phyloP scores from a whole-genome alignment of 108 stramenopile genomes.

The Skeletonema marinoi region DNA sequence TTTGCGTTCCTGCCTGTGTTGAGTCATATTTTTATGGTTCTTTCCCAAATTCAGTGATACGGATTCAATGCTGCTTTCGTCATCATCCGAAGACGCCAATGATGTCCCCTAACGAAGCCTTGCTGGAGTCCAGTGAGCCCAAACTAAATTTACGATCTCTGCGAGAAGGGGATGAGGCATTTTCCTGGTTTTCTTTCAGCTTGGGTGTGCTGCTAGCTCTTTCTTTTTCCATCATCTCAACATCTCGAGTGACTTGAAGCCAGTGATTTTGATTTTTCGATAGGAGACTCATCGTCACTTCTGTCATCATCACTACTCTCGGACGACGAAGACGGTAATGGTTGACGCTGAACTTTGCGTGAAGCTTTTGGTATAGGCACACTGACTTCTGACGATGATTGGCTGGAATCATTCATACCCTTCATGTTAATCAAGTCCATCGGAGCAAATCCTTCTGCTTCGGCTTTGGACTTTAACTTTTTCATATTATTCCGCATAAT shows the following conservation, averaged over 20 bases:
- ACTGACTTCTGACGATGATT: slow-evolving; percentile 2
- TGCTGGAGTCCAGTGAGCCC: neutral
- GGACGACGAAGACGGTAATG: neutral
- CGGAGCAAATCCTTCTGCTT: slow-evolving; percentile 46
- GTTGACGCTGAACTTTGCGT: too few species aligned
- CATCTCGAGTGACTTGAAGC: too few species aligned
- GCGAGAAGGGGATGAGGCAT: neutral
- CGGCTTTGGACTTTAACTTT: slow-evolving; percentile 29
- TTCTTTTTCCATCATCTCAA: too few species aligned
- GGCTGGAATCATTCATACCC: neutral
- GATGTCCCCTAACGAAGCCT: neutral
- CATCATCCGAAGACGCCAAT: neutral
- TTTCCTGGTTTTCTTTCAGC: neutral
- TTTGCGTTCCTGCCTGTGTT: neutral
- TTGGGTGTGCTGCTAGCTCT: neutral
- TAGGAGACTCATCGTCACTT: neutral
- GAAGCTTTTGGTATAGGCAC: neutral
- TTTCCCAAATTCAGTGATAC: neutral
- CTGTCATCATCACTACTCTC: neutral
- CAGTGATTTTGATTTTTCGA: neutral
- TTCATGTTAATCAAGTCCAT: slow-evolving; percentile 40
- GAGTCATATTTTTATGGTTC: neutral
- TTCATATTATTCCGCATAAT: slow-evolving; percentile 30
- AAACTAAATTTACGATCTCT: neutral
- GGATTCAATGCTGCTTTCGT: neutral